Conservation (phyloP, 352 stramenopile genomes). For the Blastocystis sp. region DNA sequence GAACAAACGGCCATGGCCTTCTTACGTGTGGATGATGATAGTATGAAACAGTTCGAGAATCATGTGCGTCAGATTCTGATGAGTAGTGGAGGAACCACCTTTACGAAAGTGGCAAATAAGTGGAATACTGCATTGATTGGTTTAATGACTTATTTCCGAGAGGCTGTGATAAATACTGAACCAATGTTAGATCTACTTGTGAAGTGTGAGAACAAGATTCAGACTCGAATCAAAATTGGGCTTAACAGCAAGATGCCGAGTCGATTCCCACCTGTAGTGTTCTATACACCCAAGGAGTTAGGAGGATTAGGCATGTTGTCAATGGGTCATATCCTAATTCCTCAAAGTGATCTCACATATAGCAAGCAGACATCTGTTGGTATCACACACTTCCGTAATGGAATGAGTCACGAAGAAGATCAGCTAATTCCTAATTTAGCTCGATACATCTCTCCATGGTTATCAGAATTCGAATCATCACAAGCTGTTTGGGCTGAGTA, state of each 20-base stretch:
- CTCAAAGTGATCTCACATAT: slow-evolving; percentile 94
- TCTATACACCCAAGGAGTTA: slow-evolving; percentile 98
- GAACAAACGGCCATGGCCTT: slow-evolving; percentile 96
- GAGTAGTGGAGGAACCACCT: slow-evolving; percentile 96
- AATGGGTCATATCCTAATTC: slow-evolving; percentile 98
- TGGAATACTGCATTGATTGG: slow-evolving; percentile 81
- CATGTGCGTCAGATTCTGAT: slow-evolving; percentile 97
- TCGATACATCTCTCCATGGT: slow-evolving; percentile 92
- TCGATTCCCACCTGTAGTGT: slow-evolving; percentile 95
- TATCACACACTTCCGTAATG: slow-evolving; percentile 96
- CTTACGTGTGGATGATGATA: slow-evolving; percentile 86
- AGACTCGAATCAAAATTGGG: slow-evolving; percentile 99
- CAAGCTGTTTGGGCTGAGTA: slow-evolving; percentile 99
- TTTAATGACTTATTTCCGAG: slow-evolving; percentile 99
- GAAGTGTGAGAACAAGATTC: slow-evolving; percentile 99
- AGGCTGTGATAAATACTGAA: slow-evolving; percentile 97
- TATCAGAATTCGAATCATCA: slow-evolving; percentile 97
- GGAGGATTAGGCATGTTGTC: slow-evolving; percentile 96
- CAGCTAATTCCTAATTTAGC: slow-evolving; percentile 99
- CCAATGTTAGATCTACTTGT: slow-evolving; percentile 97
- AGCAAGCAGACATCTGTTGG: slow-evolving; percentile 96
- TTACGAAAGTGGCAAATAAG: slow-evolving; percentile 99
- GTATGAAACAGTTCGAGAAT: slow-evolving; percentile 93
- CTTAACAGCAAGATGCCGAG: slow-evolving; percentile 99
- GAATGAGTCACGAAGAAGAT: slow-evolving; percentile 88